Evolutionary conservation across 345 rosid genomes (phyloP).

Genomic region (Angophora floribunda): DNA sequence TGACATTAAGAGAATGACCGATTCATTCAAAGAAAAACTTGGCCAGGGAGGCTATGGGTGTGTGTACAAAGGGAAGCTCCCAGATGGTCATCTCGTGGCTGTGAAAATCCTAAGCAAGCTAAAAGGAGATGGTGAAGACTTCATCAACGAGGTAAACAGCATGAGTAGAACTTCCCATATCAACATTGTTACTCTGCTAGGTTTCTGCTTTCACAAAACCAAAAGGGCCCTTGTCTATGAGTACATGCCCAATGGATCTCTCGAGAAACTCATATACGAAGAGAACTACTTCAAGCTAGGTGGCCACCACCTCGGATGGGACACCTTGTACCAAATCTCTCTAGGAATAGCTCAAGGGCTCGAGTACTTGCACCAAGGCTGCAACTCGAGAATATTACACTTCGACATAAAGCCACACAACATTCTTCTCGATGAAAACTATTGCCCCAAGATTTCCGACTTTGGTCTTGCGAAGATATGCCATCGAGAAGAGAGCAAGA

Average conservation of each 20-base stretch:
- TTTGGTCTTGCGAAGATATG: not conserved
- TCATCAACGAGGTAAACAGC: slow-evolving; percentile 35
- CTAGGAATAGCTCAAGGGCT: not conserved
- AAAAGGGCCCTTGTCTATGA: not conserved
- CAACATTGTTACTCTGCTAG: slow-evolving; percentile 14
- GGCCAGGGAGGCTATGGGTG: slow-evolving; percentile 29
- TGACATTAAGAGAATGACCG: slow-evolving; percentile 15
- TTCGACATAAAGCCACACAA: not conserved
- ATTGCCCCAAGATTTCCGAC: not conserved
- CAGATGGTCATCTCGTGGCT: slow-evolving; percentile 20
- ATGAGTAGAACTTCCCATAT: slow-evolving; percentile 50
- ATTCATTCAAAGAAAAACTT: slow-evolving; percentile 8
- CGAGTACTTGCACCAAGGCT: not conserved
- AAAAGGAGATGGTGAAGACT: slow-evolving; percentile 32
- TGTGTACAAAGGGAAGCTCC: slow-evolving; percentile 20
- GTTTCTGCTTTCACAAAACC: slow-evolving; percentile 13
- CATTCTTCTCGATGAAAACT: slow-evolving; percentile 2
- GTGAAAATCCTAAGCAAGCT: slow-evolving; percentile 20
- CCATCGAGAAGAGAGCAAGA: slow-evolving; percentile 11
- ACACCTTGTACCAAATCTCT: slow-evolving; percentile 5
- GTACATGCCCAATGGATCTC: slow-evolving; percentile 22
- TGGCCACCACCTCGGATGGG: slow-evolving; percentile 1
- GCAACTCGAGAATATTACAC: not conserved
- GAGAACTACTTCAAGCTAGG: not conserved
- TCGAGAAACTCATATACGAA: slow-evolving; percentile 12